phyloP scores from a whole-genome alignment of 495 filamentous ascomycete genomes.

The Xylaria cubensis region DNA sequence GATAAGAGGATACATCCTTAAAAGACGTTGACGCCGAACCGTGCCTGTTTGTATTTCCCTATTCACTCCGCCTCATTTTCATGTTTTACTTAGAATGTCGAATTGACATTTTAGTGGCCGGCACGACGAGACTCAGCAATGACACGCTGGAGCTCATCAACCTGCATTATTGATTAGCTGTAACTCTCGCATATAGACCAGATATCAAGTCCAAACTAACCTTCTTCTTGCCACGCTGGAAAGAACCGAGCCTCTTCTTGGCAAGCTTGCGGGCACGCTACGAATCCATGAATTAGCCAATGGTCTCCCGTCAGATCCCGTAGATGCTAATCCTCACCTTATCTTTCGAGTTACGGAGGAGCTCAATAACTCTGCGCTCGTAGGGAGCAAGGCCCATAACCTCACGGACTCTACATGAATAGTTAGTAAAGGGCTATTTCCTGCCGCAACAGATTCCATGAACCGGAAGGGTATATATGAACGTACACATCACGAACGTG shows the following conservation, averaged over 20 bases:
- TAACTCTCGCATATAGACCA: not conserved
- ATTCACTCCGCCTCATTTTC: slow-evolving; percentile 14
- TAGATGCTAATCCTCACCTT: slow-evolving; percentile 52
- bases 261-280: slow-evolving; percentile 94
- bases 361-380: slow-evolving; percentile 97
- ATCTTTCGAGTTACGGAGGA: slow-evolving; percentile 98
- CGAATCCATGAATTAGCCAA: not conserved
- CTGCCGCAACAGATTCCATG: not conserved
- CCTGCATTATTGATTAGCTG: slow-evolving; percentile 38
- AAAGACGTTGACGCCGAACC: slow-evolving; percentile 26
- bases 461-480: not conserved
- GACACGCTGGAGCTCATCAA: slow-evolving; percentile 95
- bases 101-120: slow-evolving; percentile 67
- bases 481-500: slow-evolving; percentile 71
- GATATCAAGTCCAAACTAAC: slow-evolving; percentile 2
- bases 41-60: slow-evolving; percentile 21
- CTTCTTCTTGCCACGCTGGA: slow-evolving; percentile 97
- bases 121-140: slow-evolving; percentile 92
- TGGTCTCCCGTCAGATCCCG: not conserved
- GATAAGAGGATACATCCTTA: slow-evolving; percentile 35
- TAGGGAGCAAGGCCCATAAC: slow-evolving; percentile 94
- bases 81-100: slow-evolving; percentile 2
- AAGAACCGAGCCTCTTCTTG: slow-evolving; percentile 99
- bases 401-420: slow-evolving; percentile 85
- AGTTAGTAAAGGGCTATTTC: not conserved